A percentile compares a stretch with the other conserved stretches of the same genome.
Conservation (phyloP, 2,329 filamentous ascomycete species). For the Didymosphaeria variabile region DNA sequence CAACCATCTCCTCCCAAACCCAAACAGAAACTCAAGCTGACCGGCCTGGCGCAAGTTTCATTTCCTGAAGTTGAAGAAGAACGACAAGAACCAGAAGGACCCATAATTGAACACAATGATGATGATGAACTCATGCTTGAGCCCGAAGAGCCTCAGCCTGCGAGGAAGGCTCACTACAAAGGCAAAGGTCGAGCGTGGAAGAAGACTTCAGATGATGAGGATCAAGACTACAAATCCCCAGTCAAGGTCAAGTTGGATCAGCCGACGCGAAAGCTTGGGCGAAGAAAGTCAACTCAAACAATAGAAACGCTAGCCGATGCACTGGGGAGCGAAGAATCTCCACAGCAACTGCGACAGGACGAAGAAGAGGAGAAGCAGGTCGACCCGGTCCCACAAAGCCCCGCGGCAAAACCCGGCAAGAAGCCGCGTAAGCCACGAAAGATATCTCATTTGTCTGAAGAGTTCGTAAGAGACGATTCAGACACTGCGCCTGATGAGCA, state of each 20-base stretch:
- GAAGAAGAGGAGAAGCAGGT: neutral
- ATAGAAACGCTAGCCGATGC: neutral
- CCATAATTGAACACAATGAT: conserved; percentile 9
- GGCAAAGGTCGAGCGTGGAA: conserved; percentile 45
- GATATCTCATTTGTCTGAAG: conserved; percentile 18
- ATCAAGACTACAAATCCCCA: conserved; percentile 34
- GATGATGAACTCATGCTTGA: conserved; percentile 8
- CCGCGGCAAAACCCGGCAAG: conserved; percentile 10
- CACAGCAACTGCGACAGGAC: neutral
- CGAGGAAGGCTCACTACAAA: conserved; percentile 35
- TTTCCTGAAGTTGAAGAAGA: conserved; percentile 22
- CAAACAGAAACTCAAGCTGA: conserved; percentile 15
- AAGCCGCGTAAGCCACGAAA: conserved; percentile 18
- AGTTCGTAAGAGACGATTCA: conserved; percentile 20
- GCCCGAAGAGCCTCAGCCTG: conserved; percentile 6
- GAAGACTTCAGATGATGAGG: conserved; percentile 43
- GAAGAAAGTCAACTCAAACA: conserved; percentile 15
- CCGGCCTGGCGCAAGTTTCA: conserved; percentile 18
- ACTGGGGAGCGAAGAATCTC: neutral
- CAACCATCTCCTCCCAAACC: conserved; percentile 15
- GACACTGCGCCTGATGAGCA: conserved; percentile 15
- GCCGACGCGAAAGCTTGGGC: conserved; percentile 12
- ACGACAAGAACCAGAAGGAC: conserved; percentile 2
- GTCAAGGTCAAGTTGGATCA: conserved; percentile 9
- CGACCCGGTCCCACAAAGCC: neutral